Evolutionary conservation across 2,329 filamentous ascomycete genomes (phyloP).

Genomic region (Colletotrichum sansevieriae): DNA sequence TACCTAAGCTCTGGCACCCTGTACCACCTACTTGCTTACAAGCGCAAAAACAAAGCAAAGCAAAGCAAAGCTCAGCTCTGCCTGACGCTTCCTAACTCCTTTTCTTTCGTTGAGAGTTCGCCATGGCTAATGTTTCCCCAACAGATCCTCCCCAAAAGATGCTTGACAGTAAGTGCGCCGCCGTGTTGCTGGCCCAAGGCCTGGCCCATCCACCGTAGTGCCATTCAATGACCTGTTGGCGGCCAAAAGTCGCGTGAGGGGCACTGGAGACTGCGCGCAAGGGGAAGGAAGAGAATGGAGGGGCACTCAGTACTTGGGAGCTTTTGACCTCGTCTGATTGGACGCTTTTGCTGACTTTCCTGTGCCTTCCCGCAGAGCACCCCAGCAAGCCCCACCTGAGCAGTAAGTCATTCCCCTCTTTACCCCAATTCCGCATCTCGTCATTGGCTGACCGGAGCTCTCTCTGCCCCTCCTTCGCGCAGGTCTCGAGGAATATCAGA

Average conservation of each 20-base stretch:
- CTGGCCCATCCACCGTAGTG: not conserved
- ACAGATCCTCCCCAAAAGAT: slow-evolving; percentile 75
- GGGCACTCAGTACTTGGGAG: slow-evolving; percentile 29
- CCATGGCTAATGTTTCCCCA: slow-evolving; percentile 30
- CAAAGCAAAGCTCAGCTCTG: slow-evolving; percentile 3
- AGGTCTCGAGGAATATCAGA: slow-evolving; percentile 77
- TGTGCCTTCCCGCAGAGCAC: slow-evolving; percentile 67
- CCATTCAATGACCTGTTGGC: slow-evolving; percentile 25
- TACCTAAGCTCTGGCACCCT: not conserved
- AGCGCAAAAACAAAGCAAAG: not conserved
- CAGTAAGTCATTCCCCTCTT: slow-evolving; percentile 60
- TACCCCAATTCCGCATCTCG: slow-evolving; percentile 36
- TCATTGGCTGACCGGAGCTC: slow-evolving; percentile 40
- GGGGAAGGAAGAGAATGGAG: slow-evolving; percentile 29
- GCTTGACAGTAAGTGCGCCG: slow-evolving; percentile 71
- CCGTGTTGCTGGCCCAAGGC: slow-evolving; percentile 26
- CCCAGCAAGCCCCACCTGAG: slow-evolving; percentile 76
- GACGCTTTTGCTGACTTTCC: slow-evolving; percentile 48
- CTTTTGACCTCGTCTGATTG: slow-evolving; percentile 30
- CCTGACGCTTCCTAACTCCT: not conserved
- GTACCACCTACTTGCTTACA: not conserved
- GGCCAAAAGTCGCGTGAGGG: slow-evolving; percentile 40
- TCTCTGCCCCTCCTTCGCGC: slow-evolving; percentile 34
- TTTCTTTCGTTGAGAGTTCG: slow-evolving; percentile 23
- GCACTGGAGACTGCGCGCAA: slow-evolving; percentile 34